Evolutionary conservation across 495 filamentous ascomycete genomes (phyloP), one percentile per base, ranked within the genome.

Genomic region (Penicillium roqueforti): DNA sequence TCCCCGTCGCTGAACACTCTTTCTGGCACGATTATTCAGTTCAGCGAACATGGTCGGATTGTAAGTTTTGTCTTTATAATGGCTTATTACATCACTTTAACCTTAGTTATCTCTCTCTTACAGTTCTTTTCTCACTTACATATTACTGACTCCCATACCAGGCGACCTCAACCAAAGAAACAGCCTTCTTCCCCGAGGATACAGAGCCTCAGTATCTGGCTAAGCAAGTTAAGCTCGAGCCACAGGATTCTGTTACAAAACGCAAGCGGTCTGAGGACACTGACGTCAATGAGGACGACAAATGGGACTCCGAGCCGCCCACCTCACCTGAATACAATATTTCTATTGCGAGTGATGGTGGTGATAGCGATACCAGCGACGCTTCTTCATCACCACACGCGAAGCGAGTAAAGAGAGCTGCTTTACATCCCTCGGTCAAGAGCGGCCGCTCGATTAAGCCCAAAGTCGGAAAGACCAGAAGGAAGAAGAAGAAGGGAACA

Each of bases 341-440:
- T 13, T 28, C 7, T 7, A 36, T 14, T 52, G 39, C 19, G 0
- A 52, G 50, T 42, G 39, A 44, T 39, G 8, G 10, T 13, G 32
- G 50, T 31, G 36, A 41, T 4, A 57, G 48, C 29, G 57, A 59
- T 3, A 51, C 60, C 19, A n/a, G 16, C 8, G 45, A 40, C 0
- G 6, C 22, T 18, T 0, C 20, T 8, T 29, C n/a, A 16, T 16
- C 18, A 13, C 23, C 22, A 40, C 6, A 4, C 9, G 8, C 25
- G 4, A 29, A 50, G 34, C 47, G 23, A 22, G 8, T 3, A 10
- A 50, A 50, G 25, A 18, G 0, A 16, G 7, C 23, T 29, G 2
- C 31, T 9, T 5, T n/a, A 11, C 4, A 25, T n/a, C 19, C 31
- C 22, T 28, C 34, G 1, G 13, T 11, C n/a, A 50, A 50, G 22